These are phyloP conservation scores for Hura crepitans DNA, from an alignment of 441 rosid species.

Conservation along the genomic window DNA sequence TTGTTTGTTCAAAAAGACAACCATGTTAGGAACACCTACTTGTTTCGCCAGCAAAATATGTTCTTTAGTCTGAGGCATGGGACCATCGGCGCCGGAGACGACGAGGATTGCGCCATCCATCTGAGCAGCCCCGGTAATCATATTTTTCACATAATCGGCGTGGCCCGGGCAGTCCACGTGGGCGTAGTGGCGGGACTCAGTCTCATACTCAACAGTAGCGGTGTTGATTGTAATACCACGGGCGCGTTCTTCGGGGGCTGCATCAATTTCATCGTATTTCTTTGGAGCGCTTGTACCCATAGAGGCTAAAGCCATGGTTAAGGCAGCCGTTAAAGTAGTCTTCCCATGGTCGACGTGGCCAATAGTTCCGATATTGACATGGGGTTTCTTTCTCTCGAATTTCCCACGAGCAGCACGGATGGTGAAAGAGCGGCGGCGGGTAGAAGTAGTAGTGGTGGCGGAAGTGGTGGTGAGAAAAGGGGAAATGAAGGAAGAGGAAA, in stretches of 20 bases:
- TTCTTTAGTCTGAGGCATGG: conserved; percentile 89
- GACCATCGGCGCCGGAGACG: conserved; percentile 82
- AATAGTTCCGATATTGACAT: conserved; percentile 89
- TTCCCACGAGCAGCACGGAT: conserved; percentile 90
- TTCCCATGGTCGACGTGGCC: conserved; percentile 99
- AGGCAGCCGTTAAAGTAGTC: conserved; percentile 89
- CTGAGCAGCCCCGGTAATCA: conserved; percentile 88
- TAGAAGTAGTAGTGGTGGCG: conserved; percentile 24
- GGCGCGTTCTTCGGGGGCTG: conserved; percentile 97
- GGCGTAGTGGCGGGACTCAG: conserved; percentile 84
- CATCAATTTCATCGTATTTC: conserved; percentile 93
- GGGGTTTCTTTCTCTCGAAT: conserved; percentile 95
- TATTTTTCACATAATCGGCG: conserved; percentile 88
- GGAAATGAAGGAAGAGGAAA: conserved; percentile 45
- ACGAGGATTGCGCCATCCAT: conserved; percentile 93
- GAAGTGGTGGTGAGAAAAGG: conserved; percentile 29
- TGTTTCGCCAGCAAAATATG: conserved; percentile 86
- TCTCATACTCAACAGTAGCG: conserved; percentile 90
- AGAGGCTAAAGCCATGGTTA: conserved; percentile 90
- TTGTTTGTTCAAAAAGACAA: conserved; percentile 81
- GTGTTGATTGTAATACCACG: conserved; percentile 95
- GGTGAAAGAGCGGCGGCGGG: conserved; percentile 41
- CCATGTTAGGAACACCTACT: conserved; percentile 90
- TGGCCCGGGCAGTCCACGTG: conserved; percentile 94
- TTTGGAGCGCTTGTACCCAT: conserved; percentile 70